Conservation (phyloP, 805 yeast genomes). For the Hanseniaspora lindneri region DNA sequence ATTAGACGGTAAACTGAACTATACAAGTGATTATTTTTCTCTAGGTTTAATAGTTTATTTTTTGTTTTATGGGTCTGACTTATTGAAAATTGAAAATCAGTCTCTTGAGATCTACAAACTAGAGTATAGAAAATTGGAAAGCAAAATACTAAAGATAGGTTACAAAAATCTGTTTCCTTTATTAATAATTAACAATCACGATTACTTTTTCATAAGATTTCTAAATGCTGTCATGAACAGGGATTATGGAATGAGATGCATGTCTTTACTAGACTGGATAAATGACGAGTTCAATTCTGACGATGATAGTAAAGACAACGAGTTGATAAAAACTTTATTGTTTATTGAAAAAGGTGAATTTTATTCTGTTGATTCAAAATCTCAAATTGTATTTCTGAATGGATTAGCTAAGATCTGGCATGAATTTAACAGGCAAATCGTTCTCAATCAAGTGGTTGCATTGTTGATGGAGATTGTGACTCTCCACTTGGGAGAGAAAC, state of each 20-base stretch:
- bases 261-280: slow-evolving; percentile 13
- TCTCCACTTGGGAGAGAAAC: slow-evolving; percentile 23
- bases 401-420: slow-evolving; percentile 13
- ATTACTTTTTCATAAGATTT: slow-evolving; percentile 10
- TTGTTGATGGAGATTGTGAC: slow-evolving; percentile 27
- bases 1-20: slow-evolving; percentile 48
- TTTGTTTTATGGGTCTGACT: slow-evolving; percentile 45
- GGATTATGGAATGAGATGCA: slow-evolving; percentile 25
- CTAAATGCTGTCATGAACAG: slow-evolving; percentile 41
- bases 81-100: slow-evolving; percentile 39
- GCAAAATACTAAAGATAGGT: slow-evolving; percentile 33
- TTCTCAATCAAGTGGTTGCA: slow-evolving; percentile 24
- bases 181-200: slow-evolving; percentile 3
- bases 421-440: slow-evolving; percentile 24
- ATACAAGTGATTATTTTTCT: slow-evolving; percentile 72
- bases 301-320: slow-evolving; percentile 19
- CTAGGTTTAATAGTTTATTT: slow-evolving; percentile 66
- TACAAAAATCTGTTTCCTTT: slow-evolving; percentile 34
- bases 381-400: slow-evolving; percentile 17
- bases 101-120: slow-evolving; percentile 51
- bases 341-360: slow-evolving; percentile 63
- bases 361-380: slow-evolving; percentile 18
- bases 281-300: slow-evolving; percentile 16
- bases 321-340: slow-evolving; percentile 28
- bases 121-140: slow-evolving; percentile 39